Evolutionary conservation across 192 early-diverging fungal species (phyloP).

Genomic region (Entomortierella parvispora): DNA sequence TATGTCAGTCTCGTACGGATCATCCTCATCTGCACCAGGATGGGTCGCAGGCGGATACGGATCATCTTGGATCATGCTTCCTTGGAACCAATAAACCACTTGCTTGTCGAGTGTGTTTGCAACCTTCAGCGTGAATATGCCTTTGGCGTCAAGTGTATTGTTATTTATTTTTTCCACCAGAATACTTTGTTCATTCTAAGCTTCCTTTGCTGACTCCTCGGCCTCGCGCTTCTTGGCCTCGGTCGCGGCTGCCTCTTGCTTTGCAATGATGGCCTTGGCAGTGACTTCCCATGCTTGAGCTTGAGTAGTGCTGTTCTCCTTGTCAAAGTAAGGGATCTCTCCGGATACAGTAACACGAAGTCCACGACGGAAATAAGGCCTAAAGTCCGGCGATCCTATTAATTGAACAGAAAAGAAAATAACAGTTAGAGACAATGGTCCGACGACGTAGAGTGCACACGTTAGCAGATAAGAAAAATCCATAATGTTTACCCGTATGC

Average conservation of each 20-base stretch:
- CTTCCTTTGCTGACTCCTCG: conserved; percentile 6
- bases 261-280: conserved; percentile 20
- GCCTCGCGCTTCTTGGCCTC: conserved; percentile 6
- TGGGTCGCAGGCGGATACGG: conserved; percentile 47
- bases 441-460: no score
- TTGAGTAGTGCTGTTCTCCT: conserved; percentile 17
- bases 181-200: no score
- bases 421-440: no score
- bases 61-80: conserved; percentile 41
- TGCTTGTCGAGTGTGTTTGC: no score
- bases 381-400: conserved; percentile 53
- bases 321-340: conserved; percentile 55
- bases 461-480: no score
- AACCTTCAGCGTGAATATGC: no score
- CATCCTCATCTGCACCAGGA: background rate
- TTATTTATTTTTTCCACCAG: no score
- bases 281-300: conserved; percentile 24
- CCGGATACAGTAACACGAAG: conserved; percentile 52
- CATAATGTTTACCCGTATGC: conserved; percentile 57
- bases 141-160: no score
- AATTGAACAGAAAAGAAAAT: no score
- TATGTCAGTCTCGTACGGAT: background rate
- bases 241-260: conserved; percentile 11
- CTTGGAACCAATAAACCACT: no score
- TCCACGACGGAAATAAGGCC: conserved; percentile 49